Conservation (phyloP, 1,284 basidiomycete genomes). For the Fistulina hepatica region DNA sequence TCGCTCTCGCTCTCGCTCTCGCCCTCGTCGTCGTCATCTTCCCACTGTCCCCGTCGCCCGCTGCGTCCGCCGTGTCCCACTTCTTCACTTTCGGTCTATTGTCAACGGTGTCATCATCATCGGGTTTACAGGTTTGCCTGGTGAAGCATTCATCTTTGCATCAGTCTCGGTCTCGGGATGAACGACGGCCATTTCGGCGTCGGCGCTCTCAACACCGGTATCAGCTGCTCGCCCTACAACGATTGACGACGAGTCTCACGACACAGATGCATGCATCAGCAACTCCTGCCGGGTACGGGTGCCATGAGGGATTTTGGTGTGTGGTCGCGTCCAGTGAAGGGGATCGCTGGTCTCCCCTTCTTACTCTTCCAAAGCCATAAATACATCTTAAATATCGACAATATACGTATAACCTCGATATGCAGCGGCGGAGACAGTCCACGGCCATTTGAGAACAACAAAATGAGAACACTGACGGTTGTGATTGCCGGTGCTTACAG, state of each 20-base stretch:
- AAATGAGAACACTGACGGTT: too few relatives aligned
- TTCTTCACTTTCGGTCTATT: constrained; percentile 22
- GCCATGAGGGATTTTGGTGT: constrained; percentile 42
- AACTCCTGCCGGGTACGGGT: constrained; percentile 46
- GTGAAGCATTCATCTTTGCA: constrained; percentile 10
- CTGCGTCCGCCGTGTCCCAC: constrained; percentile 23
- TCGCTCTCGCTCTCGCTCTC: constrained; percentile 32
- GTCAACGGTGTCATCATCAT: constrained; percentile 10
- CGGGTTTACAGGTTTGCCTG: constrained; percentile 1
- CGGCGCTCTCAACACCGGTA: constrained; percentile 16
- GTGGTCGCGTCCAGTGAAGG: constrained; percentile 14
- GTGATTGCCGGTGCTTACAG: too few relatives aligned
- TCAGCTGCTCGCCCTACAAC: constrained; percentile 19
- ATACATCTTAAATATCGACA: too few relatives aligned
- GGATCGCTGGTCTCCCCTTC: too few relatives aligned
- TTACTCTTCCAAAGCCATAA: too few relatives aligned
- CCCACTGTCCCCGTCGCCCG: constrained; percentile 22
- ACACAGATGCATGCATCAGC: constrained; percentile 53
- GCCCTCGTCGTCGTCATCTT: too few relatives aligned
- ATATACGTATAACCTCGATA: too few relatives aligned
- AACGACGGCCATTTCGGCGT: constrained; percentile 8
- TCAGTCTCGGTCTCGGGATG: constrained; percentile 7
- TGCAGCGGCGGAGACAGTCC: too few relatives aligned
- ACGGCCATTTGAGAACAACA: too few relatives aligned
- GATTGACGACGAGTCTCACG: constrained; percentile 44